Percentiles rank a stretch among this genome's conserved stretches.
phyloP scores from a whole-genome alignment of 148 eudicot genomes.

The Simmondsia chinensis region DNA sequence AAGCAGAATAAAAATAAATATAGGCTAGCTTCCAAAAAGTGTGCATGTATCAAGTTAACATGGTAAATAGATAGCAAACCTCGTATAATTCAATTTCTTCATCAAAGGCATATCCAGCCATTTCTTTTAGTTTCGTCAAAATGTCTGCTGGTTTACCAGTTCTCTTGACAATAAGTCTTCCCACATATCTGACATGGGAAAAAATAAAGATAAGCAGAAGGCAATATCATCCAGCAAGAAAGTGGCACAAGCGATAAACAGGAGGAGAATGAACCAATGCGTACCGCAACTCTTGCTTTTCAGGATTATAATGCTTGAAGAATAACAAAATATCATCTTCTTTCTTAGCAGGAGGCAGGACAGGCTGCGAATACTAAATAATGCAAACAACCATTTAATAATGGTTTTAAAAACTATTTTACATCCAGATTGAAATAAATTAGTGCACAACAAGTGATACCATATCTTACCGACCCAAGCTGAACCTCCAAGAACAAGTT shows the following conservation, averaged over 20 bases:
- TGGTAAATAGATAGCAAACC: conserved; percentile 21
- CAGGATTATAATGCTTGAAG: conserved; percentile 81
- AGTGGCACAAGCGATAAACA: background rate
- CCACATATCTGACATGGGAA: conserved; percentile 38
- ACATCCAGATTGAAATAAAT: too few species aligned
- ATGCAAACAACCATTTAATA: background rate
- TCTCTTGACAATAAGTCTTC: conserved; percentile 58
- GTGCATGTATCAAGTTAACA: background rate
- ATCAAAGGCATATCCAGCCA: conserved; percentile 49
- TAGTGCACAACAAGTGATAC: too few species aligned
- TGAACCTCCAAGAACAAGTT: conserved; percentile 78
- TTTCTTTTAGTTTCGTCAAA: conserved; percentile 41
- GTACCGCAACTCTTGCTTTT: conserved; percentile 76
- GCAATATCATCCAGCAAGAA: background rate
- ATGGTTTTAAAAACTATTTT: too few species aligned
- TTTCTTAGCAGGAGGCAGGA: conserved; percentile 62
- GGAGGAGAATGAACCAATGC: background rate
- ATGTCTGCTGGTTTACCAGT: conserved; percentile 53
- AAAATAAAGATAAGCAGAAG: background rate
- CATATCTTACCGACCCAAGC: conserved; percentile 51
- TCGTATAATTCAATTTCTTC: conserved; percentile 68
- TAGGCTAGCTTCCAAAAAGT: background rate
- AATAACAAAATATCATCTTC: conserved; percentile 75
- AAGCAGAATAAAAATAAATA: background rate
- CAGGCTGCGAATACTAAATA: conserved; percentile 50